phyloP scores from a whole-genome alignment of 768 basidiomycete genomes.

The Arthromyces matolae region DNA sequence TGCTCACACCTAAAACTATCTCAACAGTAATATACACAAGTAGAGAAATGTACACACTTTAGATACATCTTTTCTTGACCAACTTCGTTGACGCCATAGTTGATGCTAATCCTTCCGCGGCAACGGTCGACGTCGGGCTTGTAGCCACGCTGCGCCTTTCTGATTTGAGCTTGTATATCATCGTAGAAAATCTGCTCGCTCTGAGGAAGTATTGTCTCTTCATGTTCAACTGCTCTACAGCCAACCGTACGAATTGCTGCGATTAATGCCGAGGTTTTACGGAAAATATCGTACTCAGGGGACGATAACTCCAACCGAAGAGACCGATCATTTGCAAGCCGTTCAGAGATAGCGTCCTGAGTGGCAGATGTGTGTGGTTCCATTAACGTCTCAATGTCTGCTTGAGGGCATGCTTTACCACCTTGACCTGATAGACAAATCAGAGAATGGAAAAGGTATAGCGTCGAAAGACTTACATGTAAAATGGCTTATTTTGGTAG shows the following conservation, averaged over 20 bases:
- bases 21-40: not conserved
- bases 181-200: not conserved
- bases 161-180: not conserved
- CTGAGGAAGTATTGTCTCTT: not conserved
- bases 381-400: not conserved
- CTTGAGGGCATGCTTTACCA: not conserved
- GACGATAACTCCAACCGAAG: not conserved
- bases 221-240: not conserved
- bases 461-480: conserved; percentile 1
- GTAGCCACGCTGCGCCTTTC: not conserved
- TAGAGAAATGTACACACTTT: not conserved
- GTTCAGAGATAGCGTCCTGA: not conserved
- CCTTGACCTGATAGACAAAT: not conserved
- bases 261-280: conserved; percentile 1
- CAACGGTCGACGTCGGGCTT: not conserved
- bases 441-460: not conserved
- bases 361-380: not conserved
- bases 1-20: conserved; percentile 3
- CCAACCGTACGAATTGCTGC: not conserved
- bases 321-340: conserved; percentile 1
- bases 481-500: not conserved
- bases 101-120: not conserved
- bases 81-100: not conserved
- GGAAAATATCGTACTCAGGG: not conserved
- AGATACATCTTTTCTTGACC: not conserved